Percentiles rank a stretch among this genome's conserved stretches.
phyloP scores from a whole-genome alignment of 2,329 filamentous ascomycete genomes.

The Aureobasidium zeae region DNA sequence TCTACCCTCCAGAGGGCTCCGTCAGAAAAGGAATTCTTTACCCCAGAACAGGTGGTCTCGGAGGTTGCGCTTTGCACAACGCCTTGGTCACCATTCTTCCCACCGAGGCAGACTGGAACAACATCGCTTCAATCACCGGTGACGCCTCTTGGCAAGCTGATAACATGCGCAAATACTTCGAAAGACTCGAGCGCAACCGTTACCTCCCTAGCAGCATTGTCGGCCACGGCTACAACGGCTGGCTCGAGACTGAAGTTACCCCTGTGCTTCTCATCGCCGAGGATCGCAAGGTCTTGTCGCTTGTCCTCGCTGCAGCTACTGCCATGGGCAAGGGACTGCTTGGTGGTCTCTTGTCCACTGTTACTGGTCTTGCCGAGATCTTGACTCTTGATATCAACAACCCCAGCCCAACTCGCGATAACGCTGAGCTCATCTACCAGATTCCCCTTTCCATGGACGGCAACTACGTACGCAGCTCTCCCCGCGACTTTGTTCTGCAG shows the following conservation, averaged over 20 bases:
- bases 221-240: conserved; percentile 51
- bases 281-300: conserved; percentile 46
- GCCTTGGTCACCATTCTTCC: conserved; percentile 52
- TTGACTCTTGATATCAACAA: conserved; percentile 39
- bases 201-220: conserved; percentile 37
- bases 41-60: conserved; percentile 47
- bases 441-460: conserved; percentile 47
- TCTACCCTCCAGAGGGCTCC: conserved; percentile 45
- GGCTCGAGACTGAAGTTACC: conserved; percentile 45
- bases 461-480: conserved; percentile 40
- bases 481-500: conserved; percentile 47
- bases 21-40: conserved; percentile 47
- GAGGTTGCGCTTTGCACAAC: conserved; percentile 54
- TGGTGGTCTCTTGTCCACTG: conserved; percentile 30
- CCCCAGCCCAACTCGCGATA: conserved; percentile 36
- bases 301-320: conserved; percentile 44
- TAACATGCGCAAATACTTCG: conserved; percentile 51
- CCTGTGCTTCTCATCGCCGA: conserved; percentile 43
- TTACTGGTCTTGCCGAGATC: conserved; percentile 37
- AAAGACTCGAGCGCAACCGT: conserved; percentile 43
- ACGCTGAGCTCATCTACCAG: conserved; percentile 44
- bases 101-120: conserved; percentile 49
- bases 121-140: conserved; percentile 49
- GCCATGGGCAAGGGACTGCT: conserved; percentile 32
- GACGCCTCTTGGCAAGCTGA: conserved; percentile 49